Conservation (phyloP, 306 rosid genomes). For the Vigna radiata region DNA sequence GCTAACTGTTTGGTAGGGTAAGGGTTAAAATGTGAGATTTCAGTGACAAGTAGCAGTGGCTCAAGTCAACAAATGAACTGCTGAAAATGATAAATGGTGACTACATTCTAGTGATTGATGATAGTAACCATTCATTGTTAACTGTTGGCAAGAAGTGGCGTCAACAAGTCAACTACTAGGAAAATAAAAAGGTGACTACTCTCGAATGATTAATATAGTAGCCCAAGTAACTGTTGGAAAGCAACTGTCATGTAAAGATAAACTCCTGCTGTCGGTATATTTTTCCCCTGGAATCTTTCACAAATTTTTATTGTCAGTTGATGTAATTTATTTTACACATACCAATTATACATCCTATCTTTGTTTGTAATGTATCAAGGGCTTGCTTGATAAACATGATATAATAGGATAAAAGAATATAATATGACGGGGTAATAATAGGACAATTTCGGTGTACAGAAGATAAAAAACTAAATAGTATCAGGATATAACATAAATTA, state of each 20-base stretch:
- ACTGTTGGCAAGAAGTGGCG: not conserved
- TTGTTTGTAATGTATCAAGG: not conserved
- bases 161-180: not conserved
- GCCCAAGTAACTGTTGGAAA: not conserved
- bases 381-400: too few relatives aligned
- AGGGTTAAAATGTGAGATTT: not conserved
- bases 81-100: not conserved
- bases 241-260: not conserved
- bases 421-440: too few relatives aligned
- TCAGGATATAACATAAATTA: too few relatives aligned
- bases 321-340: not conserved
- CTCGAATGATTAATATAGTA: not conserved
- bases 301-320: conserved; percentile 11
- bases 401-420: too few relatives aligned
- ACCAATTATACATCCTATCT: not conserved
- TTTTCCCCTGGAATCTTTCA: not conserved
- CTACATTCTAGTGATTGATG: not conserved
- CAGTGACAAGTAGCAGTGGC: not conserved
- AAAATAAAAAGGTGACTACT: not conserved
- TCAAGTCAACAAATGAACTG: not conserved
- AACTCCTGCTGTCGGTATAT: not conserved
- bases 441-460: too few relatives aligned
- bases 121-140: not conserved
- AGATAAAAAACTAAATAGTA: too few relatives aligned
- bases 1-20: not conserved